Conservation (phyloP, 148 eudicot genomes). For the Camellia lanceoleosa region DNA sequence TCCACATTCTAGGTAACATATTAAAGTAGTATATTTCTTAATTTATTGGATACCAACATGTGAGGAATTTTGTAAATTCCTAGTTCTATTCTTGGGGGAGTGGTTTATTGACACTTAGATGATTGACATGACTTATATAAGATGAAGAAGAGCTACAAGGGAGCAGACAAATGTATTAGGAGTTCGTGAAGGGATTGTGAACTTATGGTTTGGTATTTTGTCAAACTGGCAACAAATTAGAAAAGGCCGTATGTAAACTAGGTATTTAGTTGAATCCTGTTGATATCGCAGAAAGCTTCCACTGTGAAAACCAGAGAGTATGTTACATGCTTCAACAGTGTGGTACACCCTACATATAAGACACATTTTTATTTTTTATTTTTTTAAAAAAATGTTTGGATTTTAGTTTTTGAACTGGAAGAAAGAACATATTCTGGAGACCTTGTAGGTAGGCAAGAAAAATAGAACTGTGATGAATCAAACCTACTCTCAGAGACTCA, state of each 20-base stretch:
- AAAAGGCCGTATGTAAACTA: too few species aligned
- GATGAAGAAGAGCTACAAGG: too few species aligned
- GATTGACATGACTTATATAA: neutral
- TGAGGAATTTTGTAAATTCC: neutral
- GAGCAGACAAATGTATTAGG: neutral
- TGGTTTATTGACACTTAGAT: neutral
- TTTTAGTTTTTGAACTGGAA: neutral
- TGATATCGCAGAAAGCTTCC: too few species aligned
- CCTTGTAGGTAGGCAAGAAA: neutral
- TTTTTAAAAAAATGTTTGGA: neutral
- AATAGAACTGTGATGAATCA: neutral
- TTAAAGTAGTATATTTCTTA: neutral
- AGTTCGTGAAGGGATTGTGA: too few species aligned
- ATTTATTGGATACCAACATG: neutral
- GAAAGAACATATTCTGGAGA: neutral
- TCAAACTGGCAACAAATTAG: too few species aligned
- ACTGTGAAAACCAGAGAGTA: too few species aligned
- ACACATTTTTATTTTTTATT: too few species aligned
- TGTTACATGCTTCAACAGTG: too few species aligned
- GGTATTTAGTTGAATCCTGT: too few species aligned
- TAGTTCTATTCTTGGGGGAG: neutral
- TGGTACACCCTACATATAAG: too few species aligned
- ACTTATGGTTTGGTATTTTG: too few species aligned
- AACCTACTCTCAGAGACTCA: neutral
- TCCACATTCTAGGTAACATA: too few species aligned